phyloP scores from a whole-genome alignment of 2,329 filamentous ascomycete species.

The Penicillium sp. region DNA sequence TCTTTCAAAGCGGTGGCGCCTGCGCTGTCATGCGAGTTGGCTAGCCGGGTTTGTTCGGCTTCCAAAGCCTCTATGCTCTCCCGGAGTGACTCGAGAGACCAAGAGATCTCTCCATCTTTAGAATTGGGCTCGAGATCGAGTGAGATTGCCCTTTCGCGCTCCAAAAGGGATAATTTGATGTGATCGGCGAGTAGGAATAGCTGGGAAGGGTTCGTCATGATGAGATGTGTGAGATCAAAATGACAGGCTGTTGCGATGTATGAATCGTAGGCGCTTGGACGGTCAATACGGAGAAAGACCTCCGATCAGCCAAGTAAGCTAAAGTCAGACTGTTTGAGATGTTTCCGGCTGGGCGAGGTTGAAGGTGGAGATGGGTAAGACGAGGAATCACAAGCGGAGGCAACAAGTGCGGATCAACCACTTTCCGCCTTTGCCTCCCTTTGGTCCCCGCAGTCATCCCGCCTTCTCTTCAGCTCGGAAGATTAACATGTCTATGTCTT shows the following conservation, averaged over 20 bases:
- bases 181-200: conserved; percentile 91
- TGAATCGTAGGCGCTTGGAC: not conserved
- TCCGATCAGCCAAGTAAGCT: conserved; percentile 4
- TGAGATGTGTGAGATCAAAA: conserved; percentile 17
- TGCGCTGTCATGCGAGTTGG: conserved; percentile 46
- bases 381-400: conserved; percentile 9
- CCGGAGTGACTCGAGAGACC: conserved; percentile 76
- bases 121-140: conserved; percentile 68
- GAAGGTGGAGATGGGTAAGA: conserved; percentile 9
- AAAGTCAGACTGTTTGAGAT: not conserved
- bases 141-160: conserved; percentile 75
- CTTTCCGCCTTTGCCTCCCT: conserved; percentile 16
- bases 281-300: conserved; percentile 5
- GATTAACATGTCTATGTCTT: not conserved
- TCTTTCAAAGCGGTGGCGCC: conserved; percentile 50
- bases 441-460: conserved; percentile 12
- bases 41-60: conserved; percentile 54
- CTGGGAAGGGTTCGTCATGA: conserved; percentile 55
- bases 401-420: conserved; percentile 17
- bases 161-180: conserved; percentile 88
- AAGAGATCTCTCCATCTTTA: conserved; percentile 80
- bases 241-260: not conserved
- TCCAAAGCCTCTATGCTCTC: conserved; percentile 67
- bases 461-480: conserved; percentile 7
- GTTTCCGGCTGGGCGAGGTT: not conserved